Conservation (phyloP, 2,329 filamentous ascomycete species). For the Penicillium sp. region DNA sequence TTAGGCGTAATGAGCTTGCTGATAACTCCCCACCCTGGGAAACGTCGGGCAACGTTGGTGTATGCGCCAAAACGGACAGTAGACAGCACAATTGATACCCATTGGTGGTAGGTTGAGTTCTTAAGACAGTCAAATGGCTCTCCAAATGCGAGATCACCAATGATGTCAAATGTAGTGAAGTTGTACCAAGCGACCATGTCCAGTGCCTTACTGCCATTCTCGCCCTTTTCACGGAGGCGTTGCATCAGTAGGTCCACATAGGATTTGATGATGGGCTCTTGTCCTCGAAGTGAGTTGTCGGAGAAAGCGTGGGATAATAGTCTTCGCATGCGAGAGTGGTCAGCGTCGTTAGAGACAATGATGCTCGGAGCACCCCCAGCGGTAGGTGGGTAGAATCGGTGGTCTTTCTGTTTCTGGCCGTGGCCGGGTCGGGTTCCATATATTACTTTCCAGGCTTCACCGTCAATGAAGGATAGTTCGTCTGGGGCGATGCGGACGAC, state of each 20-base stretch:
- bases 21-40: background rate
- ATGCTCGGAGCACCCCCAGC: slow-evolving; percentile 4
- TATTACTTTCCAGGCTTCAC: slow-evolving; percentile 30
- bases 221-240: slow-evolving; percentile 18
- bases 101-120: slow-evolving; percentile 25
- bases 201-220: slow-evolving; percentile 7
- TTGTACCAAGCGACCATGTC: slow-evolving; percentile 34
- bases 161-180: slow-evolving; percentile 35
- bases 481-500: background rate
- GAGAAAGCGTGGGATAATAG: slow-evolving; percentile 26
- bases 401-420: slow-evolving; percentile 18
- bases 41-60: slow-evolving; percentile 8
- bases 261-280: background rate
- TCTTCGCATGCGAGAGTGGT: slow-evolving; percentile 25
- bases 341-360: slow-evolving; percentile 10
- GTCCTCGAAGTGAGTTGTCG: background rate
- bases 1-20: slow-evolving; percentile 7
- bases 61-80: slow-evolving; percentile 2
- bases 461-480: slow-evolving; percentile 24
- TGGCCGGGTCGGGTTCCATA: slow-evolving; percentile 22
- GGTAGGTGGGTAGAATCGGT: slow-evolving; percentile 14
- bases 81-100: slow-evolving; percentile 21
- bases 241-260: background rate
- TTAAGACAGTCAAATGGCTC: slow-evolving; percentile 32
- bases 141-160: slow-evolving; percentile 33